Base-by-base conservation (phyloP, 2,329 filamentous ascomycete species). In the Stagonosporopsis tanaceti region DNA sequence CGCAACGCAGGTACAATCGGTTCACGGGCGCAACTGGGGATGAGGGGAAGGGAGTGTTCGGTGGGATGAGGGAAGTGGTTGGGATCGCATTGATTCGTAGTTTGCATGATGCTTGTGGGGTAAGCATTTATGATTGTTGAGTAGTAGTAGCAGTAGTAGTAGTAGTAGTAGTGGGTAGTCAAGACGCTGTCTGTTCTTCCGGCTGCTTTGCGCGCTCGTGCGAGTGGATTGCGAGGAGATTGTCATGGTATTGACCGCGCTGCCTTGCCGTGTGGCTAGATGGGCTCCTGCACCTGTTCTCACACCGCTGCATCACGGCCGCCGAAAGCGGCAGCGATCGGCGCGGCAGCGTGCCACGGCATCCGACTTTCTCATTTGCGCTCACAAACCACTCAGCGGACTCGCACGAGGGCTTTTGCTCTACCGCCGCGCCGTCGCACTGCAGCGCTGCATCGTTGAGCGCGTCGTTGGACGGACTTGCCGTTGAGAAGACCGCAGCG, bases 271-370 rank as follows among this genome's bases (percentile, higher is more conserved):
- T 30, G 41, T 12, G 25, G 30, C 30, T 32, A 32, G 44, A 45
- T 17, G 17, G 17, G 8, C 30, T 35, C 44, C 44, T 47, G 44
- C 44, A 47, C 44, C 44, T n/a, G 12, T 47, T 37, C 57, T 48
- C 44, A 59, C 57, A 55, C 57, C 51, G 57, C 47, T 59, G 47
- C 32, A 24, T 9, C 4, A 24, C 9, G 9, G 8, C 7, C 7
- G 20, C 50, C 25, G 46, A 24, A 54, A 24, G 7, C 14, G 32
- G 50, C 6, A 50, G 22, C 3, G 45, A 50, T 58, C 50, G 35
- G 17, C 35, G 22, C 55, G 45, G 46, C 46, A 47, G 39, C 41
- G 56, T 59, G n/a, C n/a, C 42, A 59, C 56, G 38, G 39, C 50
- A 37, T 53, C 30, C 27, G 22, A 28, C 34, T 47, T 59, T 50